Conservation (phyloP, 495 filamentous ascomycete species). For the Penicillium arizonense region DNA sequence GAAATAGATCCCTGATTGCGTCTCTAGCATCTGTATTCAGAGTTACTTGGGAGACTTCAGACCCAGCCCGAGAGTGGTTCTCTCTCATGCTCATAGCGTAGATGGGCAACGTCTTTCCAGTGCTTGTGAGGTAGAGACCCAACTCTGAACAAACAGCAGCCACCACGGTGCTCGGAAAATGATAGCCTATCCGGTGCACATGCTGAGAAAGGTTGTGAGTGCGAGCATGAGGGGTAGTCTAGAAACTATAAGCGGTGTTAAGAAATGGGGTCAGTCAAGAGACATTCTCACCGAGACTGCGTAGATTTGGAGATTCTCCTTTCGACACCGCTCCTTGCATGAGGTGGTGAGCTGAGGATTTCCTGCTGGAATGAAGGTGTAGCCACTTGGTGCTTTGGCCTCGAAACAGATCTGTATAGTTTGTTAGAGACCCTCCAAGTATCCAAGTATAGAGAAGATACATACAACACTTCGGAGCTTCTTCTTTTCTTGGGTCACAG, state of each 20-base stretch:
- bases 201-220: conserved; percentile 60
- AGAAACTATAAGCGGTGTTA: conserved; percentile 11
- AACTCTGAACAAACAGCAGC: conserved; percentile 50
- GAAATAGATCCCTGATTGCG: conserved; percentile 79
- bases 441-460: conserved; percentile 15
- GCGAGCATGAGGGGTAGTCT: conserved; percentile 47
- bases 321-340: conserved; percentile 79
- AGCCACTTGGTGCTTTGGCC: conserved; percentile 66
- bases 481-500: conserved; percentile 58
- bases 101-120: conserved; percentile 43
- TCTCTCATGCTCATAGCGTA: conserved; percentile 17
- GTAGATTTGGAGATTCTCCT: conserved; percentile 63
- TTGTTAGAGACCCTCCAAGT: conserved; percentile 18
- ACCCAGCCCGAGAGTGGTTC: conserved; percentile 17
- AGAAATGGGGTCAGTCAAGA: neutral
- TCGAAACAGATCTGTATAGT: conserved; percentile 45
- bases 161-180: conserved; percentile 62
- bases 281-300: conserved; percentile 67
- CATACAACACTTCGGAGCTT: conserved; percentile 57
- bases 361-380: conserved; percentile 80
- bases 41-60: conserved; percentile 52
- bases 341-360: conserved; percentile 68
- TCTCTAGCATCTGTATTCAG: conserved; percentile 72
- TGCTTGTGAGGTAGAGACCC: conserved; percentile 39
- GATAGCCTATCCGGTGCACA: conserved; percentile 76